Evolutionary conservation across 2,329 filamentous ascomycete genomes (phyloP), one percentile per base, ranked within the genome.

Genomic region (Trichocomaceae sp.): DNA sequence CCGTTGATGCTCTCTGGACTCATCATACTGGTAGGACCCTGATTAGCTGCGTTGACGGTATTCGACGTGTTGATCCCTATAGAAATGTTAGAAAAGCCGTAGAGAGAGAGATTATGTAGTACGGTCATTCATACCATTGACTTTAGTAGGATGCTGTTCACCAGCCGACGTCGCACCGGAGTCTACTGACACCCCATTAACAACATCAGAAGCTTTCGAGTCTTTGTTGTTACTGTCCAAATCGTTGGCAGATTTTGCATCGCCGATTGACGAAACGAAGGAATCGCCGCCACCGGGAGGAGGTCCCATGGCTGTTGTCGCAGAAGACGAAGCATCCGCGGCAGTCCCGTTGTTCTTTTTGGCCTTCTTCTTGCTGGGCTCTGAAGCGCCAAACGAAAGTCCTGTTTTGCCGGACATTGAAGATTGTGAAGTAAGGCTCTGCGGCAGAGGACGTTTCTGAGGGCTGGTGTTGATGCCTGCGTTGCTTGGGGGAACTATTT

Each of bases 1-100:
- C 65, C 75, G 70, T 80, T 79, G 61, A 89, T 83, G 69, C 88
- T 90, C 73, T 92, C 85, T 3, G 89, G 89, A 66, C 88, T 93
- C 78, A 92, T 90, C 83, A 92, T 90, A 19, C 86, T 86, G 35
- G 26, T 51, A 31, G 83, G 83, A 17, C 78, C 80, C 51, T 57
- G 55, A 31, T 50, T 52, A 5, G 20, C 52, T 33, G 55, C 33
- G 50, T 83, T 83, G 55, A 84, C 84, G 31, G 41, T 47, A 33
- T 58, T 53, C 41, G 51, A 51, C 37, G 51, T 44, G 49, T 47
- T 47, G 52, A 37, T 23, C 17, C 47, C 33, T 54, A 31, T 13
- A 35, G 41, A 41, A 66, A 87, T 85, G 62, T 85, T 72, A 75
- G 79, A 69, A 76, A 86, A 62, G 77, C 79, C 59, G 75, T 79